phyloP scores from a whole-genome alignment of 345 rosid genomes.

The Boechera stricta region DNA sequence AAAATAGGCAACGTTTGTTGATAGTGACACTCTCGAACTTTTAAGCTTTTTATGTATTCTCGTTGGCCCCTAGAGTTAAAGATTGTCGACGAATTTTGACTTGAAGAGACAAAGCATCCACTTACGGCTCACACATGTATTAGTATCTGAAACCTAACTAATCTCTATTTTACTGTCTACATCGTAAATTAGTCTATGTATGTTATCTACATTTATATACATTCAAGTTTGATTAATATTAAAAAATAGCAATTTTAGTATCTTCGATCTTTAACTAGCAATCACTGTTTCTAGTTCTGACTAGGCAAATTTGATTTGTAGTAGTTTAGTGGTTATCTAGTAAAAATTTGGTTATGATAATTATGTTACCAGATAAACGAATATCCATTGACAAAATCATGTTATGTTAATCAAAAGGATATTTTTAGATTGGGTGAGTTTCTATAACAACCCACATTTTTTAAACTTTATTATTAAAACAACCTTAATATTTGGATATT shows the following conservation, averaged over 20 bases:
- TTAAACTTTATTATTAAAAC: too few species aligned
- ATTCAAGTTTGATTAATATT: background rate
- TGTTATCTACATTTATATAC: background rate
- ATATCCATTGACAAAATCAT: conserved; percentile 1
- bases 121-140: conserved; percentile 19
- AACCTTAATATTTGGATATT: too few species aligned
- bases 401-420: conserved; percentile 1
- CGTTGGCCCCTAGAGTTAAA: conserved; percentile 21
- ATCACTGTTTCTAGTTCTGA: background rate
- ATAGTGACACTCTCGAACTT: conserved; percentile 27
- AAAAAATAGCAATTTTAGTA: background rate
- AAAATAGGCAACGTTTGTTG: conserved; percentile 21
- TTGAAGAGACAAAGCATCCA: conserved; percentile 22
- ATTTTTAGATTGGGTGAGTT: too few species aligned
- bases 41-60: conserved; percentile 9
- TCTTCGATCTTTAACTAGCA: conserved; percentile 18
- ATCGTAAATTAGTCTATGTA: background rate
- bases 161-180: background rate
- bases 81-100: conserved; percentile 29
- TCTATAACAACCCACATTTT: too few species aligned
- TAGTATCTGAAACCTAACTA: background rate
- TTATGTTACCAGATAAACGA: background rate
- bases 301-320: background rate
- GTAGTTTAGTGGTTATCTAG: background rate
- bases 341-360: background rate